Evolutionary conservation across 805 yeast species (phyloP).

Genomic region (Cyberlindnera euphorbiae): DNA sequence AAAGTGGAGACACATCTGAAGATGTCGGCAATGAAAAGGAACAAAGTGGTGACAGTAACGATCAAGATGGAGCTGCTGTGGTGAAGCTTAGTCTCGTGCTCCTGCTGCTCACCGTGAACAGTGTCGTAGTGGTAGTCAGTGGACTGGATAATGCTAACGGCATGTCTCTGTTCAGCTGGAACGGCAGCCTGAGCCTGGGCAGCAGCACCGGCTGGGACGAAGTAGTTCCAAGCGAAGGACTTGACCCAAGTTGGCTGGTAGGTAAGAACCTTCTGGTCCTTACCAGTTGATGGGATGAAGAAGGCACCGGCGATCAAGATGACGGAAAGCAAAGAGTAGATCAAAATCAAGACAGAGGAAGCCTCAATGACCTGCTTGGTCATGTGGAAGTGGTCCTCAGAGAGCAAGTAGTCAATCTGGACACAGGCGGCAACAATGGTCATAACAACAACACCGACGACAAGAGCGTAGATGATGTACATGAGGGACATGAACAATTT

Average conservation of each 20-base stretch:
- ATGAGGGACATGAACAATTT: constrained; percentile 44
- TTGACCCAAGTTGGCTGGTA: constrained; percentile 78
- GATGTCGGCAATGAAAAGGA: constrained; percentile 46
- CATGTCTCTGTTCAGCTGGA: constrained; percentile 30
- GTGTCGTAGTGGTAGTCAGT: constrained; percentile 37
- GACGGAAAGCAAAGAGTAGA: constrained; percentile 54
- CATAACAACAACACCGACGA: constrained; percentile 54
- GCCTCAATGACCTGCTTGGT: constrained; percentile 54
- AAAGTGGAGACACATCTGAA: constrained; percentile 48
- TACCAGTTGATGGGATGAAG: constrained; percentile 48
- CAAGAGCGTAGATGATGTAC: constrained; percentile 48
- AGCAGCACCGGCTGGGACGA: constrained; percentile 49
- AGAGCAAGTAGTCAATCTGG: constrained; percentile 53
- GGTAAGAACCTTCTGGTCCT: constrained; percentile 47
- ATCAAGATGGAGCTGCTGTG: constrained; percentile 47
- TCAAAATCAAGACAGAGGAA: constrained; percentile 40
- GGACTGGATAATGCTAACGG: constrained; percentile 60
- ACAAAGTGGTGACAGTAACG: constrained; percentile 42
- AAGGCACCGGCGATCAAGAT: constrained; percentile 48
- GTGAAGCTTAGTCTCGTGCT: constrained; percentile 27
- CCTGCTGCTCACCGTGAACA: constrained; percentile 16
- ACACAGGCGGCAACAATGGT: constrained; percentile 59
- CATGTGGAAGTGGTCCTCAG: constrained; percentile 39
- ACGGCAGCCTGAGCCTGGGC: constrained; percentile 38
- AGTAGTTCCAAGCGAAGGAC: constrained; percentile 56